phyloP scores from a whole-genome alignment of 306 rosid species.

The Senna tora region DNA sequence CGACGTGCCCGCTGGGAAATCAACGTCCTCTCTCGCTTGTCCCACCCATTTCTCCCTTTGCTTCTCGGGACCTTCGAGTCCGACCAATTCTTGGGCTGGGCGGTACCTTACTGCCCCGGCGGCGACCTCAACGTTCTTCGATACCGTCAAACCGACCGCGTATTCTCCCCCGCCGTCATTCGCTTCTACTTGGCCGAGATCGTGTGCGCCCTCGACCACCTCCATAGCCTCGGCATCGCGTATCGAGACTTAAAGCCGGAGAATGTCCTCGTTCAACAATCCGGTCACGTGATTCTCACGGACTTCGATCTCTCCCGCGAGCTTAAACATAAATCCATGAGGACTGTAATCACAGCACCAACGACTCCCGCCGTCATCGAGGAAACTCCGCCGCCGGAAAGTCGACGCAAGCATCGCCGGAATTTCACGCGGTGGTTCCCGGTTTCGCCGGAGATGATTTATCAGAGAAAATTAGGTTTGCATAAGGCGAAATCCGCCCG shows the following conservation, averaged over 20 bases:
- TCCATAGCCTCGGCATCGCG: slow-evolving; percentile 73
- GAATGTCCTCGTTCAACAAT: slow-evolving; percentile 79
- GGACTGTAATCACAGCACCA: not conserved
- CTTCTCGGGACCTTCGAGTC: slow-evolving; percentile 63
- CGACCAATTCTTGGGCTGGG: slow-evolving; percentile 67
- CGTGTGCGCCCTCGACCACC: slow-evolving; percentile 80
- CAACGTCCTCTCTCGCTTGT: slow-evolving; percentile 57
- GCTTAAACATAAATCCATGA: slow-evolving; percentile 46
- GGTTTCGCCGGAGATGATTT: not conserved
- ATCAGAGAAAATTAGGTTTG: slow-evolving; percentile 16
- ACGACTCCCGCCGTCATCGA: not conserved
- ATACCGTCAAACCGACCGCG: slow-evolving; percentile 71
- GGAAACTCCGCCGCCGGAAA: slow-evolving; percentile 30
- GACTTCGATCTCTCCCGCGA: slow-evolving; percentile 89
- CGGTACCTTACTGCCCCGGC: slow-evolving; percentile 86
- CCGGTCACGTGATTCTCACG: slow-evolving; percentile 93
- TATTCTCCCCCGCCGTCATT: slow-evolving; percentile 75
- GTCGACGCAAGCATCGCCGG: slow-evolving; percentile 43
- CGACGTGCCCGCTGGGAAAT: slow-evolving; percentile 92
- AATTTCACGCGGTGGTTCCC: slow-evolving; percentile 58
- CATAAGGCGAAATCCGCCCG: slow-evolving; percentile 70
- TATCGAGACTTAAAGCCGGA: slow-evolving; percentile 96
- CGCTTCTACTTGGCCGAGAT: slow-evolving; percentile 86
- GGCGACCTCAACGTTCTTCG: slow-evolving; percentile 94
- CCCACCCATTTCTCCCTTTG: slow-evolving; percentile 73